phyloP scores from a whole-genome alignment of 331 rosid genomes.

The Saraca asoca region DNA sequence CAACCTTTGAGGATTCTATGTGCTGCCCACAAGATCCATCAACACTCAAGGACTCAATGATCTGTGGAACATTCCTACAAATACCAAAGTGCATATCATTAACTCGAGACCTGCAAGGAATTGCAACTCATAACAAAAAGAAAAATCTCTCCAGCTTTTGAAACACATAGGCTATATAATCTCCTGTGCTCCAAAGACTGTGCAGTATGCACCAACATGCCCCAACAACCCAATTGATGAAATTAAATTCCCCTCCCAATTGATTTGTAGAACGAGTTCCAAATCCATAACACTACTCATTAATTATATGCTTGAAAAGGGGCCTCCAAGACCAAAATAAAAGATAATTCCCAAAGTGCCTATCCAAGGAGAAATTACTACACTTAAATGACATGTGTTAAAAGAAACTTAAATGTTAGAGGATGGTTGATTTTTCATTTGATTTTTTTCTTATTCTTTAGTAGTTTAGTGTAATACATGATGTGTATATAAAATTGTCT shows the following conservation, averaged over 20 bases:
- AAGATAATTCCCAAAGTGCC: not conserved
- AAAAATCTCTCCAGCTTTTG: too few relatives aligned
- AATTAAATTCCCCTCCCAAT: not conserved
- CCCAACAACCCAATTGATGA: not conserved
- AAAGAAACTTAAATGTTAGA: too few relatives aligned
- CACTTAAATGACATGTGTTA: too few relatives aligned
- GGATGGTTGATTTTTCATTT: too few relatives aligned
- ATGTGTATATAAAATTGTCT: too few relatives aligned
- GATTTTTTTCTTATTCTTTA: too few relatives aligned
- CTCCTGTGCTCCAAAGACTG: slow-evolving; percentile 9
- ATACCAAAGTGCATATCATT: slow-evolving; percentile 33
- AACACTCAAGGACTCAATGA: slow-evolving; percentile 70
- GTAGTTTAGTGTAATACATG: too few relatives aligned
- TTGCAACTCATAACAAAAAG: slow-evolving; percentile 15
- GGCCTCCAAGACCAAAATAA: not conserved
- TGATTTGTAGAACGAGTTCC: not conserved
- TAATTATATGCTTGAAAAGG: not conserved
- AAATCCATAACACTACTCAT: not conserved
- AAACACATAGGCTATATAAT: not conserved
- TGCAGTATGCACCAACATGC: not conserved
- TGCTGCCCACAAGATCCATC: slow-evolving; percentile 67
- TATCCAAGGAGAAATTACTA: too few relatives aligned
- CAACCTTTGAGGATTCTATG: slow-evolving; percentile 61
- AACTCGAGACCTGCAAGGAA: slow-evolving; percentile 32
- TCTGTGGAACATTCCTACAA: slow-evolving; percentile 69